These are phyloP conservation scores for Lolium perenne DNA, from an alignment of 176 grass and related monocot genomes.

Conservation along the genomic window DNA sequence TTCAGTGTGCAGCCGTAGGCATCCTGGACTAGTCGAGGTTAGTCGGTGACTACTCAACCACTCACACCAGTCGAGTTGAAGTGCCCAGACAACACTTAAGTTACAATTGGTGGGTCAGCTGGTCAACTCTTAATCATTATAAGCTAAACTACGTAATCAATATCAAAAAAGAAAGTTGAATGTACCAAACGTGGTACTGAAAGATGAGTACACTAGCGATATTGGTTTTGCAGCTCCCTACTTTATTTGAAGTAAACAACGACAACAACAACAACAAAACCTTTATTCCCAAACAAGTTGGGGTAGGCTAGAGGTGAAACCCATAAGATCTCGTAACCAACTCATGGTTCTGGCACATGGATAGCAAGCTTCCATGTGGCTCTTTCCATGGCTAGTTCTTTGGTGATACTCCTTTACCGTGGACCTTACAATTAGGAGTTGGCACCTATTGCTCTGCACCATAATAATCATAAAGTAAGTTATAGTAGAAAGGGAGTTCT, in stretches of 20 bases:
- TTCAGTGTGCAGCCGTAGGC: background rate
- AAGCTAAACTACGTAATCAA: background rate
- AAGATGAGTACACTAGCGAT: background rate
- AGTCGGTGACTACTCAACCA: too few relatives aligned
- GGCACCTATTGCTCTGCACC: background rate
- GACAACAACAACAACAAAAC: too few relatives aligned
- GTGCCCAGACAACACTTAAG: background rate
- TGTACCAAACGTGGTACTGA: background rate
- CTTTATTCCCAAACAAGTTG: too few relatives aligned
- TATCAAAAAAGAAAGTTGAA: constrained; percentile 16
- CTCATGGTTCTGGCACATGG: too few relatives aligned
- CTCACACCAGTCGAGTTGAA: background rate
- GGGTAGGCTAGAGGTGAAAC: too few relatives aligned
- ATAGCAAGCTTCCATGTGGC: too few relatives aligned
- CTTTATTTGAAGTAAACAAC: background rate
- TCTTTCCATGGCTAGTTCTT: too few relatives aligned
- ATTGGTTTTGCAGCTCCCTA: constrained; percentile 6
- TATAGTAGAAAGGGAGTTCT: too few relatives aligned
- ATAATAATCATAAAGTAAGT: background rate
- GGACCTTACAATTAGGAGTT: constrained; percentile 8
- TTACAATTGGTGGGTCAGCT: background rate
- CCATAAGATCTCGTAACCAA: too few relatives aligned
- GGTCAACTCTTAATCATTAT: background rate
- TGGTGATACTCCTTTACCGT: background rate
- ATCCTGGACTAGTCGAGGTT: background rate